A percentile compares a stretch with the other conserved stretches of the same genome.
Evolutionary conservation across 225 moss, liverwort and hornwort genomes (phyloP).

Genomic region (Antitrichia curtipendula): DNA sequence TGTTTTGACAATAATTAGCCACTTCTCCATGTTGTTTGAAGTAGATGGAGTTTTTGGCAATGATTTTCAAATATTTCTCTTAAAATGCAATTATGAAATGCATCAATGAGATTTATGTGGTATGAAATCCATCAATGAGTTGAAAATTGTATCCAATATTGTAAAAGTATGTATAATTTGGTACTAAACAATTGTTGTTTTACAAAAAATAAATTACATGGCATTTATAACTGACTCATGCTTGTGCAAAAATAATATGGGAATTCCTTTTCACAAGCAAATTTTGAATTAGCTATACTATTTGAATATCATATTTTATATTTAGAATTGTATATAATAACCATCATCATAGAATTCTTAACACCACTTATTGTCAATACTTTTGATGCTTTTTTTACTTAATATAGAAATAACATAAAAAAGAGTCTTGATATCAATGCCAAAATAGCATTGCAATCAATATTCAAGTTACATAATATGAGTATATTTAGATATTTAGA

Average conservation of each 20-base stretch:
- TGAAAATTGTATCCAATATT: not conserved
- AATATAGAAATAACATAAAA: not conserved
- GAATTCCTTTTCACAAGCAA: not conserved
- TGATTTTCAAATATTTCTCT: no score
- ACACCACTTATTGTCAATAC: not conserved
- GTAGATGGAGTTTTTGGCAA: no score
- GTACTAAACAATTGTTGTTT: not conserved
- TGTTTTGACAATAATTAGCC: no score
- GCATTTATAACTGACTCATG: accelerated
- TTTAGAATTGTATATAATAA: not conserved
- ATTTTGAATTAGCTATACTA: not conserved
- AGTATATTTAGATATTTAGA: not conserved
- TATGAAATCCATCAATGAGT: no score
- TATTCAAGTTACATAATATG: not conserved
- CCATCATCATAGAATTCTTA: not conserved
- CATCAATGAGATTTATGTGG: no score
- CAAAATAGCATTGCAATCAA: not conserved
- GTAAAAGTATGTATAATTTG: not conserved
- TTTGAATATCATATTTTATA: no score
- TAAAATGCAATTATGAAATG: no score
- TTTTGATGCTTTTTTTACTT: not conserved
- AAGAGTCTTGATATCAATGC: not conserved
- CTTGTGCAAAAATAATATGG: not conserved
- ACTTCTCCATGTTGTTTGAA: no score
- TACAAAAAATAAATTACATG: not conserved